Base-by-base conservation (phyloP, 805 yeast genomes). In the Maudiozyma saulgeensis region DNA sequence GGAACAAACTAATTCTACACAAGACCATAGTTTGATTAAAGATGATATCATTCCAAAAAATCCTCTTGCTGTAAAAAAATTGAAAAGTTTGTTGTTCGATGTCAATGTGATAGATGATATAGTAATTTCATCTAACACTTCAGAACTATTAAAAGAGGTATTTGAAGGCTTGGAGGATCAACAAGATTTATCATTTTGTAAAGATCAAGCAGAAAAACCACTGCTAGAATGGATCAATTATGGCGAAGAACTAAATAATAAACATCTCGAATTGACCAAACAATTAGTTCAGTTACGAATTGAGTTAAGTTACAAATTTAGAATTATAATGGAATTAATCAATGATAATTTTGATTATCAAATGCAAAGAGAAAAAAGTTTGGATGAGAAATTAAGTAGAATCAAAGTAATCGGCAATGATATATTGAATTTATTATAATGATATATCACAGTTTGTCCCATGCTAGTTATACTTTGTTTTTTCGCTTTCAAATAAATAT, bases 351-450 rank as follows among this genome's bases (percentile, higher is more conserved):
- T 72, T 2, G 53, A 52, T 9, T 61, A 63, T 11, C 58, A 72
- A 38, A 65, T 62, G 39, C 49, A 54, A 6, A 67, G 64, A 46
- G 74, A 68, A 38, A 51, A 48, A 2, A 53, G 57, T 13, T 46
- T 72, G 23, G 68, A 70, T 51, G 61, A 57, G 16, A 71, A 72
- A 53, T 55, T 69, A 47, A 48, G 48, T 2, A 68, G 67, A 47
- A 62, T 76, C 25, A 72, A 69, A 50, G 66, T 61, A n/a, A 59
- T 74, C 32, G 78, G 78, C 13, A 65, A 64, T 42, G 76, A 73
- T 47, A 69, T 70, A 42, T 59, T 67, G 23, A 56, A 62, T 47
- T 60, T 67, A 28, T 58, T 74, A 54, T 57, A 63, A 56, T 32
- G 35, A 21, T 11, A 28, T 28, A 28, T 28, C 32, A 28, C 32